phyloP scores from a whole-genome alignment of 192 early-diverging fungal species.

The Dissophora globulifera region DNA sequence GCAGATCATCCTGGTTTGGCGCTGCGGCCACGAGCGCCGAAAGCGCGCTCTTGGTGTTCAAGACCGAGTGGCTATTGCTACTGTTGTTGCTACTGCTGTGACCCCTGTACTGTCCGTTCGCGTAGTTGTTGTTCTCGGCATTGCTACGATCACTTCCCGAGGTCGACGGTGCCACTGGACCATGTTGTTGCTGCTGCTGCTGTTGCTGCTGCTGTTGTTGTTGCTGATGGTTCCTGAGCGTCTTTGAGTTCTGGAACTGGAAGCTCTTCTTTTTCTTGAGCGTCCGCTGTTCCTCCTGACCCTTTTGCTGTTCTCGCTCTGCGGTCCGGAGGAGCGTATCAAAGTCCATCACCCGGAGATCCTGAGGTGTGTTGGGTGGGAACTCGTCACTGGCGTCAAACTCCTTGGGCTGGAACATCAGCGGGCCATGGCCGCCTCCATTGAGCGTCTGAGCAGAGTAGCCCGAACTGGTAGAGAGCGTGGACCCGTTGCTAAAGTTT shows the following conservation, averaged over 20 bases:
- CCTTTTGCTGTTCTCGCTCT: slow-evolving; percentile 39
- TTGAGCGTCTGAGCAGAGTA: slow-evolving; percentile 20
- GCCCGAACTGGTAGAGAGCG: slow-evolving; percentile 14
- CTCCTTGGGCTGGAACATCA: slow-evolving; percentile 12
- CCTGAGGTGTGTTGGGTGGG: slow-evolving; percentile 24
- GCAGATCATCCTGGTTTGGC: slow-evolving; percentile 10
- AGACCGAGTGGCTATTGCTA: background rate
- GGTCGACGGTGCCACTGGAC: no score
- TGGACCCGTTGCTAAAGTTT: slow-evolving; percentile 27
- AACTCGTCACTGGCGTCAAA: slow-evolving; percentile 31
- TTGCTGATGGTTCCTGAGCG: slow-evolving; percentile 4
- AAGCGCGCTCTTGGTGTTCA: slow-evolving; percentile 18
- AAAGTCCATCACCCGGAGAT: slow-evolving; percentile 39
- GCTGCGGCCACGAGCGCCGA: slow-evolving; percentile 22
- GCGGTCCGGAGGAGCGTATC: slow-evolving; percentile 34
- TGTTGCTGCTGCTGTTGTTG: background rate
- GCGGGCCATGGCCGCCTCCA: background rate
- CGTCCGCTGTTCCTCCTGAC: slow-evolving; percentile 28
- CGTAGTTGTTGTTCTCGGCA: background rate
- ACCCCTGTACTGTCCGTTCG: no score
- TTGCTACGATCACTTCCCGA: no score
- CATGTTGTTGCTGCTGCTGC: background rate
- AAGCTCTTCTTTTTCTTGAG: slow-evolving; percentile 36
- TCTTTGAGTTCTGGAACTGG: slow-evolving; percentile 17
- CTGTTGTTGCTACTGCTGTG: no score